Evolutionary conservation across 495 filamentous ascomycete species (phyloP).

Genomic region (Aspergillus diversus): DNA sequence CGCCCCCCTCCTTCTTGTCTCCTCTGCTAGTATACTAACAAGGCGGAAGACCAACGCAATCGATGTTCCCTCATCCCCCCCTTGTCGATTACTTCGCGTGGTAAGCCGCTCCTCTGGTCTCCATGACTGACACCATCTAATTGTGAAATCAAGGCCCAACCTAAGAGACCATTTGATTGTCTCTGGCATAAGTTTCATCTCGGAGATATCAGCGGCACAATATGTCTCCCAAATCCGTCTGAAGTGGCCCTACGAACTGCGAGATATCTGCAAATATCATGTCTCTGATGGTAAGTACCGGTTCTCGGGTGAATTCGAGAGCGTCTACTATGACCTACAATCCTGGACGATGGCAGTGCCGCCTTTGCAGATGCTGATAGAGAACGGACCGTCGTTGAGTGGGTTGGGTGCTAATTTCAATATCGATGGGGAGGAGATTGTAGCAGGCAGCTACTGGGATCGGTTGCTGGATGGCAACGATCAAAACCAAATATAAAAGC

Average conservation of each 20-base stretch:
- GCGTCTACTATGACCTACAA: slow-evolving; percentile 15
- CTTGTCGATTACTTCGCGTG: slow-evolving; percentile 20
- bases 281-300: slow-evolving; percentile 11
- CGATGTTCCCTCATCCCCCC: slow-evolving; percentile 16
- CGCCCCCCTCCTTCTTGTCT: no score
- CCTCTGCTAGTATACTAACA: background rate
- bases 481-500: slow-evolving; percentile 4
- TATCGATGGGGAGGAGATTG: background rate
- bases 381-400: slow-evolving; percentile 7
- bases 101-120: slow-evolving; percentile 2
- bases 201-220: slow-evolving; percentile 10
- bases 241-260: slow-evolving; percentile 19
- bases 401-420: background rate
- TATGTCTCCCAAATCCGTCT: slow-evolving; percentile 17
- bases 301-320: slow-evolving; percentile 18
- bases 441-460: slow-evolving; percentile 12
- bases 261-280: slow-evolving; percentile 19
- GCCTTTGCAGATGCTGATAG: slow-evolving; percentile 14
- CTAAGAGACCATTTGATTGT: slow-evolving; percentile 21
- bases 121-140: background rate
- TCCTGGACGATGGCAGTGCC: slow-evolving; percentile 10
- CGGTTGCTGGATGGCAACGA: slow-evolving; percentile 11
- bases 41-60: slow-evolving; percentile 14
- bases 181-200: slow-evolving; percentile 11
- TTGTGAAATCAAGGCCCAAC: slow-evolving; percentile 14